Evolutionary conservation across 2,329 filamentous ascomycete genomes (phyloP).

Genomic region (Epichloe elymi): DNA sequence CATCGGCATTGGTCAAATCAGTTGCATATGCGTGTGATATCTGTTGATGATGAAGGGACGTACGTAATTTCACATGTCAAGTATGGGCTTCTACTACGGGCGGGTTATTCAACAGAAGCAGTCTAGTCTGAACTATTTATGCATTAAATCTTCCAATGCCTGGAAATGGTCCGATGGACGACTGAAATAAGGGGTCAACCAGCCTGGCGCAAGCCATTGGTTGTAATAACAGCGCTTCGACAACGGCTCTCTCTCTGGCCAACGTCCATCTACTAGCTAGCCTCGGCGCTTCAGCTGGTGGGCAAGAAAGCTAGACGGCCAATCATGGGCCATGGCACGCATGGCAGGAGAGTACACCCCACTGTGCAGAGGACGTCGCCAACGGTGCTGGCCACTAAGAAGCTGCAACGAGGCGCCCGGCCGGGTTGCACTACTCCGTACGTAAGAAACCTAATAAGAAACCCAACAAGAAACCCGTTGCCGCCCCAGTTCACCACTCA

Average conservation of each 20-base stretch:
- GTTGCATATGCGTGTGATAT: not conserved
- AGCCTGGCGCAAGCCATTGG: too few species aligned
- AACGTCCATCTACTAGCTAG: not conserved
- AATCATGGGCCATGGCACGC: not conserved
- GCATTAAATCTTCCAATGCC: too few species aligned
- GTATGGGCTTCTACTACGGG: not conserved
- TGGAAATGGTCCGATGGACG: too few species aligned
- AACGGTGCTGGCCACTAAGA: not conserved
- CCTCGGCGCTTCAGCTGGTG: not conserved
- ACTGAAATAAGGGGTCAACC: too few species aligned
- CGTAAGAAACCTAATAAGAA: too few species aligned
- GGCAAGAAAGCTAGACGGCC: not conserved
- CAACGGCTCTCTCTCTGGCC: not conserved
- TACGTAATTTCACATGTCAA: not conserved
- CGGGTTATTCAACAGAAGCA: too few species aligned
- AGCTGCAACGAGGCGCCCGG: not conserved
- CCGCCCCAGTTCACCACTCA: not conserved
- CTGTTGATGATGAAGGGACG: constrained; percentile 1
- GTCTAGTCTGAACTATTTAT: too few species aligned
- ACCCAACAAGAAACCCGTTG: not conserved
- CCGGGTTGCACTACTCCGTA: too few species aligned
- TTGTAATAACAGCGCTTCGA: not conserved
- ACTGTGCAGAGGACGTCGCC: not conserved
- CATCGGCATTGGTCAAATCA: not conserved
- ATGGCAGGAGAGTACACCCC: not conserved